Base-by-base conservation (phyloP, 2,329 filamentous ascomycete species). In the Podosphaera leucotricha region DNA sequence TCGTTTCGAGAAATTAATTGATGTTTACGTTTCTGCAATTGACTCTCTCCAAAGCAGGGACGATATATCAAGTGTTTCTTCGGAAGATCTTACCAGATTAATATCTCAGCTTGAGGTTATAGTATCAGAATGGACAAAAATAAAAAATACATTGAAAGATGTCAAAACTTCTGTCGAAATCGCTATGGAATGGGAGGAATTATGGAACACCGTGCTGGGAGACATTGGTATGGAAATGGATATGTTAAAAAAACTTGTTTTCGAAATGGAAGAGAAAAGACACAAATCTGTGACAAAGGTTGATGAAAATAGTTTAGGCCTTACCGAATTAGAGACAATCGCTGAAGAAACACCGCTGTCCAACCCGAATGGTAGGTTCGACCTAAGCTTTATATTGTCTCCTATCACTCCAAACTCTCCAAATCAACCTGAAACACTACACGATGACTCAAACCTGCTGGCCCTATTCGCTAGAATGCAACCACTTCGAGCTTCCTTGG, bases 101-200 rank as follows among this genome's bases (percentile, higher is more conserved):
- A 83, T 94, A 20, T 67, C 72, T 10, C 84, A 93, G 62, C 93
- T 95, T 80, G 87, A 95, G 54, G 67, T 69, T 18, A 90, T 93
- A 47, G 66, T 93, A 48, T 68, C 68, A 30, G 82, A 86, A 54
- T 98, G 90, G 90, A 69, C 75, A 38, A 75, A 77, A 51, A 87
- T 94, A 54, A 80, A 84, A 54, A 67, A 66, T 37, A 78, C 80
- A 1, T 64, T 98, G 43, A 80, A 79, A 49, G 77, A 64, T 21
- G 80, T 93, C 45, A 92, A 92, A 58, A 72, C 72, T 41, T 87
- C 95, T 57, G 87, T 98, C 16, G 90, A 95, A 60, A 76, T 93
- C 46, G 90, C 90, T 40, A 92, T 95, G 85, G 90, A 98, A 57
- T 98, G 87, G 87, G 86, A 94, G 60, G 86, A 95, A 62, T 67